Conservation (phyloP, 2,329 filamentous ascomycete genomes). For the Monilinia fructigena region DNA sequence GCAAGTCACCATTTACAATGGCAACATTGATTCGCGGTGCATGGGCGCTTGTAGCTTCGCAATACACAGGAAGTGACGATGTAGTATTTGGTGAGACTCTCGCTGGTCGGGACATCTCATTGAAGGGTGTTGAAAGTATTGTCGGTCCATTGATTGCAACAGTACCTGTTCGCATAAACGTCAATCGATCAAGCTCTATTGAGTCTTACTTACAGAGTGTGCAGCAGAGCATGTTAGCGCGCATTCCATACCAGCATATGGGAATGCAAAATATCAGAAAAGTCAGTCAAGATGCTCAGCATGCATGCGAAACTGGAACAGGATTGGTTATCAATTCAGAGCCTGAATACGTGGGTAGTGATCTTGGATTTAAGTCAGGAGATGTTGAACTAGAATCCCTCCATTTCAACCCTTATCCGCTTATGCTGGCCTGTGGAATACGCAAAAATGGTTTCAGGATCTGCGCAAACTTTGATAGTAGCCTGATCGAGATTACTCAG, state of each 20-base stretch:
- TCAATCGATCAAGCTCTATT: conserved; percentile 41
- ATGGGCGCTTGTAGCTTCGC: conserved; percentile 45
- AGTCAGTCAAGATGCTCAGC: conserved; percentile 38
- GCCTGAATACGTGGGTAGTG: conserved; percentile 6
- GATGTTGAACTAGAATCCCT: conserved; percentile 39
- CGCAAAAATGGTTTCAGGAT: conserved; percentile 45
- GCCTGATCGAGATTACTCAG: conserved; percentile 40
- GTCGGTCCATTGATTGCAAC: conserved; percentile 48
- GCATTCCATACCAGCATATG: conserved; percentile 44
- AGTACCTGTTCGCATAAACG: conserved; percentile 38
- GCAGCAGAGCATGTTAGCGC: conserved; percentile 48
- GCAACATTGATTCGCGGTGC: conserved; percentile 38
- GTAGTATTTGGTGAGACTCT: conserved; percentile 47
- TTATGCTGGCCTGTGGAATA: conserved; percentile 50
- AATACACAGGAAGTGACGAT: conserved; percentile 43
- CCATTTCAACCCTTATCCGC: conserved; percentile 49
- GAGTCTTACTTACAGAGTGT: conserved; percentile 47
- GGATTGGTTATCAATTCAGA: conserved; percentile 14
- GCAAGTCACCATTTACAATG: conserved; percentile 27
- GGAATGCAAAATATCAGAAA: conserved; percentile 34
- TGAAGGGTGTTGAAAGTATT: conserved; percentile 45
- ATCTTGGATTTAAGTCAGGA: conserved; percentile 32
- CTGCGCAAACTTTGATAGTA: conserved; percentile 46
- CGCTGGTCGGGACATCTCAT: conserved; percentile 44
- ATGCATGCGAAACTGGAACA: conserved; percentile 36